phyloP scores from a whole-genome alignment of 2,329 filamentous ascomycete species.

The Coniochaeta sp. region DNA sequence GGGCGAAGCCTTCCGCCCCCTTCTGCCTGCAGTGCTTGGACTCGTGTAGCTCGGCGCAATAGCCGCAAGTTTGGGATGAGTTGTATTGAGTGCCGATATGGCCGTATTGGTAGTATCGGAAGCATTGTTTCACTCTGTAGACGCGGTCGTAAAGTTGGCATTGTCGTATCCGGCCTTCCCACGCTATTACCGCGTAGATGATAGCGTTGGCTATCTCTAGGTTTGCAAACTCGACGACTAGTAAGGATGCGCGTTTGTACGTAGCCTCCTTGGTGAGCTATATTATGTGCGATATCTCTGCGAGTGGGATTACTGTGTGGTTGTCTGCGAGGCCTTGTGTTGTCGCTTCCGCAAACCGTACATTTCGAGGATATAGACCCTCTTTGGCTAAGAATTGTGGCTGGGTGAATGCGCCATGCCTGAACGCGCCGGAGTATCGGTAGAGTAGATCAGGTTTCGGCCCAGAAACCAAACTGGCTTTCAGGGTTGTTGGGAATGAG shows the following conservation, averaged over 20 bases:
- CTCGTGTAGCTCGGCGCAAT: constrained; percentile 16
- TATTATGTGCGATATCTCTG: no score
- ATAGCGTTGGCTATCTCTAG: constrained; percentile 16
- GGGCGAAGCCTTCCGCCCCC: constrained; percentile 12
- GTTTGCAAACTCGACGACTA: constrained; percentile 18
- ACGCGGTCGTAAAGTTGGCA: constrained; percentile 17
- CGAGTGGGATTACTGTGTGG: no score
- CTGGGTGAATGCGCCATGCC: no score
- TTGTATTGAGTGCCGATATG: constrained; percentile 9
- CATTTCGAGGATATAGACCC: no score
- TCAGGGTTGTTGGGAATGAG: no score
- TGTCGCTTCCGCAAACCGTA: no score
- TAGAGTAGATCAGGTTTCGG: no score
- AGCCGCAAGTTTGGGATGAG: constrained; percentile 14
- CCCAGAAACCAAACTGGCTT: no score
- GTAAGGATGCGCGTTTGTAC: not conserved
- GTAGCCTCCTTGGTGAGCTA: no score
- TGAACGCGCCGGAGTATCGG: no score
- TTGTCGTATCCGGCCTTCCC: constrained; percentile 11
- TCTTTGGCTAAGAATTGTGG: no score
- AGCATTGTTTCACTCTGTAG: constrained; percentile 19
- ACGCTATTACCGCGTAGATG: constrained; percentile 16
- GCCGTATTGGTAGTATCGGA: constrained; percentile 16
- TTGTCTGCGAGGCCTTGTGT: no score
- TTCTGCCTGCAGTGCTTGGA: constrained; percentile 14